phyloP scores from a whole-genome alignment of 2,329 filamentous ascomycete genomes.

The Pseudocercospora fuligena region DNA sequence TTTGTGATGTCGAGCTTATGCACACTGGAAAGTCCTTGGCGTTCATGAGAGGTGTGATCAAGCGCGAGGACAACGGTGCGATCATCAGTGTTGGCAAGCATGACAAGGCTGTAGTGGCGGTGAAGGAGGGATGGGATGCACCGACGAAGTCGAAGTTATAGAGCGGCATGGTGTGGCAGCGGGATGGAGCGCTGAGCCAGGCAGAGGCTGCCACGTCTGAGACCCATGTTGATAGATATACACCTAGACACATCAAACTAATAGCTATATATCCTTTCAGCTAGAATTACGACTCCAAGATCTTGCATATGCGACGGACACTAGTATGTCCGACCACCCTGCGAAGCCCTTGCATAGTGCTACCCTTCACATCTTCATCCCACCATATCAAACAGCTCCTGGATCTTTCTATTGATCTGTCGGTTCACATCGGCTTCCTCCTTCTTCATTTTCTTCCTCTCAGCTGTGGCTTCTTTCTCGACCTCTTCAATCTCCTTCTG shows the following conservation, averaged over 20 bases:
- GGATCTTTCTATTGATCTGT: conserved; percentile 30
- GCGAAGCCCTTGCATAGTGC: neutral
- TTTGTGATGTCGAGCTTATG: conserved; percentile 52
- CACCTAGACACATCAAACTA: neutral
- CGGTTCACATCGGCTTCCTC: conserved; percentile 24
- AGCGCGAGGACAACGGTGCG: conserved; percentile 41
- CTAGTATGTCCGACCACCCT: too few species aligned
- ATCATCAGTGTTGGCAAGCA: conserved; percentile 44
- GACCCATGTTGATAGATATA: neutral
- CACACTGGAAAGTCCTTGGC: conserved; percentile 50
- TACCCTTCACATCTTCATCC: neutral
- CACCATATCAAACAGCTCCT: conserved; percentile 22
- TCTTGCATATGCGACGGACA: neutral
- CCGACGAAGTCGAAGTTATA: conserved; percentile 15
- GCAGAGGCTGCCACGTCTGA: neutral
- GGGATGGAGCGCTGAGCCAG: neutral
- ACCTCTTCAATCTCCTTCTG: conserved; percentile 25
- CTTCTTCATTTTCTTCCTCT: conserved; percentile 27
- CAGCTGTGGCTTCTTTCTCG: conserved; percentile 26
- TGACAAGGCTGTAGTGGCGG: conserved; percentile 39
- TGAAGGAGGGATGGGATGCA: conserved; percentile 28
- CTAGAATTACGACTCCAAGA: neutral
- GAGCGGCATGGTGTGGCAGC: neutral
- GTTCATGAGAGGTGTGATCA: conserved; percentile 48
- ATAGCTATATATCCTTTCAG: neutral